Conservation (phyloP, 2,329 filamentous ascomycete genomes). For the Davidsoniella australis region DNA sequence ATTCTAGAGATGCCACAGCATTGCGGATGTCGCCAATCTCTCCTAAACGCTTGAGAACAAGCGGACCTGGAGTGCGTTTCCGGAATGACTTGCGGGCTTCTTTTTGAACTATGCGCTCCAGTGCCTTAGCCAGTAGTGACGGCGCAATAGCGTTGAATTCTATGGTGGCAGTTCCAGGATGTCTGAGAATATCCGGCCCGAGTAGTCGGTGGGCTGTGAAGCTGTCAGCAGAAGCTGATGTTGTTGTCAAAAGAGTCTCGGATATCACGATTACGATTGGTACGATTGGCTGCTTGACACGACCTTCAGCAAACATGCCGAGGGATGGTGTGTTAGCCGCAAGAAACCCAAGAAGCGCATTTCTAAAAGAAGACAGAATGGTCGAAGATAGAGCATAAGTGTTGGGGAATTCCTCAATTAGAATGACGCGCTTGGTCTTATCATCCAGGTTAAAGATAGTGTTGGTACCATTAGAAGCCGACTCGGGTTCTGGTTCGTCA, state of each 20-base stretch:
- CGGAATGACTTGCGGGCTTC: slow-evolving; percentile 66
- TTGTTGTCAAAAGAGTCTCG: slow-evolving; percentile 74
- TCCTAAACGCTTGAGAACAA: slow-evolving; percentile 60
- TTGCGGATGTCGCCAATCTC: slow-evolving; percentile 85
- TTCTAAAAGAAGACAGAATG: slow-evolving; percentile 53
- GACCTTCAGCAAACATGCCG: slow-evolving; percentile 27
- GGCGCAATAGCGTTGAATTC: slow-evolving; percentile 90
- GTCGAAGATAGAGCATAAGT: slow-evolving; percentile 50
- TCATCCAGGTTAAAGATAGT: slow-evolving; percentile 6
- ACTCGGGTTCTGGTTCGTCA: slow-evolving; percentile 7
- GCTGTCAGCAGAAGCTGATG: slow-evolving; percentile 70
- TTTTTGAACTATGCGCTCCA: slow-evolving; percentile 68
- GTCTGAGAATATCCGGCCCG: slow-evolving; percentile 68
- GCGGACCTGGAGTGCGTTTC: slow-evolving; percentile 57
- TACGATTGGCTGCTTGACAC: slow-evolving; percentile 30
- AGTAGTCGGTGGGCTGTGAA: slow-evolving; percentile 84
- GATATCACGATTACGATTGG: slow-evolving; percentile 84
- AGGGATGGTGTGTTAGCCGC: slow-evolving; percentile 46
- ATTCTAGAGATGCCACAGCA: slow-evolving; percentile 82
- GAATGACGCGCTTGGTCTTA: slow-evolving; percentile 35
- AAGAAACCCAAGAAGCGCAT: slow-evolving; percentile 58
- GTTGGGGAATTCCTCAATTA: slow-evolving; percentile 71
- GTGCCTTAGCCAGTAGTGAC: slow-evolving; percentile 66
- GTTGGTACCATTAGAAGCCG: not conserved
- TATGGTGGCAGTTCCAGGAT: slow-evolving; percentile 62